These are phyloP conservation scores for Neurospora sp. DNA, from an alignment of 2,329 filamentous ascomycete species.

Conservation along the genomic window DNA sequence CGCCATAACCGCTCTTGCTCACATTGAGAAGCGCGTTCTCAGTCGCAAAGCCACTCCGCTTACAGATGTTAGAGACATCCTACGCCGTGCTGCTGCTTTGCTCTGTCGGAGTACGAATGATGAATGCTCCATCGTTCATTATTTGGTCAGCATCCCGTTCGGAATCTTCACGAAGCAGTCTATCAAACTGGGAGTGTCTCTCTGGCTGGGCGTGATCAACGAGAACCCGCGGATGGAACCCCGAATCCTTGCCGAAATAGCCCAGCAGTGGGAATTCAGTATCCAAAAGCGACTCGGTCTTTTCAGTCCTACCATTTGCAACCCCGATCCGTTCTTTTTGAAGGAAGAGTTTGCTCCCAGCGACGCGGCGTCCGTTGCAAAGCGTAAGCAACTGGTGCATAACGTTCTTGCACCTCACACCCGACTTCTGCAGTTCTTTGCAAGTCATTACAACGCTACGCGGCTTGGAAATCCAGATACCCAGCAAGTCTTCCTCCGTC, in stretches of 20 bases:
- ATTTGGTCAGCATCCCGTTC: constrained; percentile 89
- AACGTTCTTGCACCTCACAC: constrained; percentile 80
- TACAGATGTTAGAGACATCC: constrained; percentile 65
- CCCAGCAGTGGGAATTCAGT: constrained; percentile 82
- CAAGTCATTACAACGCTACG: constrained; percentile 89
- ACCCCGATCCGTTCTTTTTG: constrained; percentile 79
- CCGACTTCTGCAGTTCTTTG: constrained; percentile 76
- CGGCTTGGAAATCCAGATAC: constrained; percentile 75
- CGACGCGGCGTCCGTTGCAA: constrained; percentile 64
- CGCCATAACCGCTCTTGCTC: constrained; percentile 55
- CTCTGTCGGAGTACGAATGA: constrained; percentile 69
- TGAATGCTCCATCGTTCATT: constrained; percentile 70
- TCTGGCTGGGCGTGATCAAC: constrained; percentile 96
- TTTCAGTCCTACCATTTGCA: constrained; percentile 63
- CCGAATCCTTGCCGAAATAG: constrained; percentile 75
- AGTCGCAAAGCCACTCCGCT: constrained; percentile 61
- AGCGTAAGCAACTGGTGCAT: constrained; percentile 68
- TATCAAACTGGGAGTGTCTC: constrained; percentile 86
- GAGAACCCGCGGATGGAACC: constrained; percentile 86
- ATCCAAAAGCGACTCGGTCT: constrained; percentile 69
- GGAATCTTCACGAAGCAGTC: constrained; percentile 87
- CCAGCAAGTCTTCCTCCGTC: constrained; percentile 69
- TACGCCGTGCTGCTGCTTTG: constrained; percentile 76
- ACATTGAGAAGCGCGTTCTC: constrained; percentile 61
- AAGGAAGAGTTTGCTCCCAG: constrained; percentile 90